A percentile compares a stretch with the other conserved stretches of the same genome.
Evolutionary conservation across 352 stramenopile species (phyloP).

Genomic region (Phytopythium kandeliae): DNA sequence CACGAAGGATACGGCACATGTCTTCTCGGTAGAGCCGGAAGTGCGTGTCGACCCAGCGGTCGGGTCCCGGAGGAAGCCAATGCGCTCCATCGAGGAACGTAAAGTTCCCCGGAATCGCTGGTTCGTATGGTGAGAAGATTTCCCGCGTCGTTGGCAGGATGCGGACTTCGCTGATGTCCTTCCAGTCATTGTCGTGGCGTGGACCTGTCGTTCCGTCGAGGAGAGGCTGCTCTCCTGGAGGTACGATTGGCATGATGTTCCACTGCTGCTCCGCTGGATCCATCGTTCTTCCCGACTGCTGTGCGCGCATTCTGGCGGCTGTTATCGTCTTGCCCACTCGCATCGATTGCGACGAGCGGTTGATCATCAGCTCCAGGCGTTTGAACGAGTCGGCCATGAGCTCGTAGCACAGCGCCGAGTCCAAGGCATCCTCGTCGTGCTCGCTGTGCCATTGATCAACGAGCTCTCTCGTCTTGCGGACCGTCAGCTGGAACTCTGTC

Average conservation of each 20-base stretch:
- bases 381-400: constrained; percentile 20
- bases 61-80: constrained; percentile 29
- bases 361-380: constrained; percentile 20
- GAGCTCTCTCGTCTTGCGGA: constrained; percentile 17
- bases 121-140: constrained; percentile 18
- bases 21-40: constrained; percentile 43
- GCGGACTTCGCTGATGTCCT: constrained; percentile 24
- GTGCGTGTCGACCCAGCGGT: constrained; percentile 37
- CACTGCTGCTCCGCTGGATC: constrained; percentile 8
- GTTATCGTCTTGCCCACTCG: neutral
- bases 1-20: constrained; percentile 24
- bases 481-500: constrained; percentile 19
- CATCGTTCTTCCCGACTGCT: neutral
- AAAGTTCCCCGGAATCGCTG: constrained; percentile 28
- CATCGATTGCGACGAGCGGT: constrained; percentile 9
- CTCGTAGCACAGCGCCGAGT: constrained; percentile 26
- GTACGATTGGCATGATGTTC: constrained; percentile 23
- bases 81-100: constrained; percentile 31
- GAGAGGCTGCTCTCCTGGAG: constrained; percentile 13
- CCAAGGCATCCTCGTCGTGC: constrained; percentile 10
- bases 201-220: constrained; percentile 20
- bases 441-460: constrained; percentile 18
- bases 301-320: neutral
- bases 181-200: constrained; percentile 34
- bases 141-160: constrained; percentile 31